These are phyloP conservation scores for Pythium volutum DNA, from an alignment of 352 stramenopile genomes.

Conservation along the genomic window DNA sequence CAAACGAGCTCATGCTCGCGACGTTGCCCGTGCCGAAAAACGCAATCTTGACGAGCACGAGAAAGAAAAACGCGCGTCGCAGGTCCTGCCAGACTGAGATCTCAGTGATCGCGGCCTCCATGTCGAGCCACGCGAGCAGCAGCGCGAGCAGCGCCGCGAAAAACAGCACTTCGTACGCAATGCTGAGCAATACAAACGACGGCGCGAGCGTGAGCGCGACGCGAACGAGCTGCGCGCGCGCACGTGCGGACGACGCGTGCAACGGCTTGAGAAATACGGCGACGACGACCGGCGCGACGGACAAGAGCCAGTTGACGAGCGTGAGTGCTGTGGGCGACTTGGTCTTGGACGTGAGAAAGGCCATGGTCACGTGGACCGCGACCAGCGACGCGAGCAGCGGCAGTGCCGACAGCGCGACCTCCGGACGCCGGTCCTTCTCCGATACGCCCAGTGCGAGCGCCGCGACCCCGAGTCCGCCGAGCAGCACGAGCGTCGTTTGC, in stretches of 20 bases:
- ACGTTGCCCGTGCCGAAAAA: slow-evolving; percentile 88
- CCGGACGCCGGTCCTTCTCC: background rate
- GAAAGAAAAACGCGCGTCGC: slow-evolving; percentile 74
- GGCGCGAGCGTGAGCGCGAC: slow-evolving; percentile 59
- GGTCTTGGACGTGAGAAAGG: slow-evolving; percentile 42
- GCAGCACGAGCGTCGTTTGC: slow-evolving; percentile 53
- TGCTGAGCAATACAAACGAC: slow-evolving; percentile 70
- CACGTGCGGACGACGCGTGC: background rate
- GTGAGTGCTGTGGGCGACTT: slow-evolving; percentile 53
- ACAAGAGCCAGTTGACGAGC: slow-evolving; percentile 51
- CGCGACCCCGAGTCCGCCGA: slow-evolving; percentile 38
- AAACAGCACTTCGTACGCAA: slow-evolving; percentile 85
- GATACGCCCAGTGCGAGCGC: background rate
- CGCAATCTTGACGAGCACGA: slow-evolving; percentile 77
- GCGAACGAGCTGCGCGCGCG: slow-evolving; percentile 37
- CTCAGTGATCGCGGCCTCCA: slow-evolving; percentile 36
- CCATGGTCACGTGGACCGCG: slow-evolving; percentile 50
- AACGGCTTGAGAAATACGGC: slow-evolving; percentile 11
- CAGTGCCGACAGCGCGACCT: background rate
- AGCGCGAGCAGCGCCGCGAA: slow-evolving; percentile 55
- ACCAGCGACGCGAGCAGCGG: slow-evolving; percentile 39
- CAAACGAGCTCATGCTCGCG: slow-evolving; percentile 84
- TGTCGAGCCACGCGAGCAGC: slow-evolving; percentile 56
- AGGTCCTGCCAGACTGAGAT: slow-evolving; percentile 32
- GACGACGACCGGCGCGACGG: slow-evolving; percentile 34